A percentile compares a stretch with the other conserved stretches of the same genome.
Evolutionary conservation across 1,284 basidiomycete genomes (phyloP).

Genomic region (Pyrrhoderma lamaoense): DNA sequence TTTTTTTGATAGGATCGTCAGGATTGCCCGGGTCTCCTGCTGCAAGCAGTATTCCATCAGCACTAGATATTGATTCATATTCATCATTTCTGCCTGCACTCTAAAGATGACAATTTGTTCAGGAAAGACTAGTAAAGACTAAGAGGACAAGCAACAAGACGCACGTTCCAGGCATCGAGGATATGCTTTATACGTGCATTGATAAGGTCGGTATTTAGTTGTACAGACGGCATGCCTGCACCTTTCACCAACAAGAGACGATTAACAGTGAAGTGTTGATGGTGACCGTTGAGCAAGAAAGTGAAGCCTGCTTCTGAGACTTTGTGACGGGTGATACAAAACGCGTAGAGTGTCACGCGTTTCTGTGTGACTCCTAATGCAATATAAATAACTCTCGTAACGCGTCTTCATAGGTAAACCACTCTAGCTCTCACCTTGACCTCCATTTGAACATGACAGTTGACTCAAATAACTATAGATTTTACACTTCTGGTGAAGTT

Average conservation of each 20-base stretch:
- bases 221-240: constrained; percentile 27
- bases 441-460: constrained; percentile 1
- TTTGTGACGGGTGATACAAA: not conserved
- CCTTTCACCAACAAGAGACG: not conserved
- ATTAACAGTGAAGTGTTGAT: not conserved
- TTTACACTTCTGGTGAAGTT: constrained; percentile 15
- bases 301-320: not conserved
- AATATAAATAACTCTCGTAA: no score
- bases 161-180: constrained; percentile 69
- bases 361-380: no score
- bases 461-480: not conserved
- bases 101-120: constrained; percentile 29
- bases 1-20: constrained; percentile 78
- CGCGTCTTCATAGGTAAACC: no score
- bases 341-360: not conserved
- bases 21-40: constrained; percentile 82
- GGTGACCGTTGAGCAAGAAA: not conserved
- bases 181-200: constrained; percentile 60
- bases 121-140: constrained; percentile 15
- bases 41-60: constrained; percentile 67
- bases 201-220: constrained; percentile 48
- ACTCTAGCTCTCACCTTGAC: not conserved
- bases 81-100: constrained; percentile 63
- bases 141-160: constrained; percentile 28
- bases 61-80: constrained; percentile 55